A percentile compares a stretch with the other conserved stretches of the same genome.
Evolutionary conservation across 2,329 filamentous ascomycete species (phyloP).

Genomic region (Lasiodiplodia theobromae): DNA sequence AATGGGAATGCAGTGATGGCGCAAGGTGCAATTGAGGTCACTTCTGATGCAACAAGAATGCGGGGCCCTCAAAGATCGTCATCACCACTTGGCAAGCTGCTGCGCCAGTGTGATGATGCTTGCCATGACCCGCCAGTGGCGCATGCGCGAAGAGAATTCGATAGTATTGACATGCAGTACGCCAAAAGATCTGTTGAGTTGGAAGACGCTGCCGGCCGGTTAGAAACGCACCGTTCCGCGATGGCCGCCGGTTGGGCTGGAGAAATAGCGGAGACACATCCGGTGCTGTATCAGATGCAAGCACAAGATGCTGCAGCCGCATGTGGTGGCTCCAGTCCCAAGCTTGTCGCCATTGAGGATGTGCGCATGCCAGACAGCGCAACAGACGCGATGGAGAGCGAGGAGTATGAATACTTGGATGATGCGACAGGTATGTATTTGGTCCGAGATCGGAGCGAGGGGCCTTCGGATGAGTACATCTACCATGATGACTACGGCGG

Average conservation of each 20-base stretch:
- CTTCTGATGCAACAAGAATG: slow-evolving; percentile 9
- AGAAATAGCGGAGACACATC: background rate
- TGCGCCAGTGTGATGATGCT: slow-evolving; percentile 38
- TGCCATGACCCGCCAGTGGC: slow-evolving; percentile 17
- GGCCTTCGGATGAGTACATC: background rate
- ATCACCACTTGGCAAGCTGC: slow-evolving; percentile 37
- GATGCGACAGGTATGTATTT: slow-evolving; percentile 3
- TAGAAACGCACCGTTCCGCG: background rate
- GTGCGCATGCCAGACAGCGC: background rate
- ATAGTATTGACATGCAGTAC: background rate
- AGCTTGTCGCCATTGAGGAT: background rate
- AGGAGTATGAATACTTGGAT: background rate
- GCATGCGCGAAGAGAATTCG: background rate
- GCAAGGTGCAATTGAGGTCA: slow-evolving; percentile 21
- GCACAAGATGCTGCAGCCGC: background rate
- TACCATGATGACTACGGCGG: background rate
- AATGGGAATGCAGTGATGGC: slow-evolving; percentile 1
- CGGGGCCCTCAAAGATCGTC: slow-evolving; percentile 31
- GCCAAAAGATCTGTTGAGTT: slow-evolving; percentile 12
- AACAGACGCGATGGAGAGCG: background rate
- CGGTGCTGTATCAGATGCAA: slow-evolving; percentile 15
- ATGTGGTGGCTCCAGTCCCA: background rate
- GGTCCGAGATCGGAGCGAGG: background rate
- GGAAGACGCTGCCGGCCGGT: background rate
- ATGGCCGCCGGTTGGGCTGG: slow-evolving; percentile 1